Evolutionary conservation across 192 early-diverging fungal species (phyloP), one percentile per base, ranked within the genome.

Genomic region (Linnemannia elongata): DNA sequence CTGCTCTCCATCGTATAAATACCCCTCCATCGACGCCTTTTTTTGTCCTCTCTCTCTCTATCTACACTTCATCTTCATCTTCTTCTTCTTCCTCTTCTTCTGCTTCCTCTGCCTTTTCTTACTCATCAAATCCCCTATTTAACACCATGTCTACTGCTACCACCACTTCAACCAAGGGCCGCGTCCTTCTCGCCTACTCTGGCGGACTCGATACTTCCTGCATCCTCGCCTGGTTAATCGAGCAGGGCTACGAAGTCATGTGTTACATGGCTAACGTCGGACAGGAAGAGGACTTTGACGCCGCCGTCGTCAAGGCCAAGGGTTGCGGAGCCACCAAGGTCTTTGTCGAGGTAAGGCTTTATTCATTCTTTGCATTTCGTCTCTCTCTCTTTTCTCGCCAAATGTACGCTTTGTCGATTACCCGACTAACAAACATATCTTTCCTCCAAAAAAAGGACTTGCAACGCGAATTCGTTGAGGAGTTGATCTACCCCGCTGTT

Each of bases 121-220:
- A 13, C 13, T 66, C 63, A 24, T 66, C 22, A n/a, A n/a, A n/a
- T n/a, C n/a, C n/a, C n/a, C 3, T 39, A 39, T 6, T 6, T 39
- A 3, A 39, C 45, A 86, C 20, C 36, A 87, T 82, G 80, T 87
- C 85, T 78, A 17, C 74, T 82, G 24, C 71, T 82, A 81, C 85
- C 77, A 91, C 92, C 80, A 88, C 88, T 75, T 92, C 92, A 77
- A 88, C 92, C 89, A 96, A 97, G 90, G 96, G 95, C 77, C 94
- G 95, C 66, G 98, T 99, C 74, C 92, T 97, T 76, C 94, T 99
- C 42, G 98, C 98, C 77, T 99, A 99, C 92, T 97, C 97, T 74
- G 98, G 98, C 82, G 98, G 98, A 76, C 94, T 99, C 72, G 98
- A 99, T 89, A 99, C 98, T 69, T 99, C 98, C 77, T 99, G 98